Percentiles rank a stretch among this genome's conserved stretches.
Conservation (phyloP, 192 early-diverging fungal species). For the Coemansia sp. region DNA sequence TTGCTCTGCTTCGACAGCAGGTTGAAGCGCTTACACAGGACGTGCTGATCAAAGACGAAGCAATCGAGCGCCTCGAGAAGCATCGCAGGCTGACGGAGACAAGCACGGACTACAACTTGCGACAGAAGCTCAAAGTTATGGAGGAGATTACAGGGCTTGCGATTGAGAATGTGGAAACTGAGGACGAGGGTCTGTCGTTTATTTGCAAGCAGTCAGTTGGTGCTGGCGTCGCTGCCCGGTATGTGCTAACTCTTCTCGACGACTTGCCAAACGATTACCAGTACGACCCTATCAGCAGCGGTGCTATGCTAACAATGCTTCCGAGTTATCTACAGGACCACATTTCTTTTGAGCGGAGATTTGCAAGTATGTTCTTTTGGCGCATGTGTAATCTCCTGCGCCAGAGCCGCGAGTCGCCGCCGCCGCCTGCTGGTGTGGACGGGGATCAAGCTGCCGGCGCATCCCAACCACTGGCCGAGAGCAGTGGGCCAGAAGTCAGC, state of each 20-base stretch:
- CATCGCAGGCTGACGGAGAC: conserved; percentile 45
- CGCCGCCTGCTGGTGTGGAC: background rate
- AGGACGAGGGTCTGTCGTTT: conserved; percentile 51
- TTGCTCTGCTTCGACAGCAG: conserved; percentile 26
- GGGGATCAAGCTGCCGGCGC: background rate
- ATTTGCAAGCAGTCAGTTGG: conserved; percentile 39
- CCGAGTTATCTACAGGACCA: conserved; percentile 44
- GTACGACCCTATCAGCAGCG: conserved; percentile 37
- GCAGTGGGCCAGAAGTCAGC: background rate
- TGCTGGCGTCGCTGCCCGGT: conserved; percentile 15
- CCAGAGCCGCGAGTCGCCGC: background rate
- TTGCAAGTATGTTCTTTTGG: conserved; percentile 52
- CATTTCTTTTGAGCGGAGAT: conserved; percentile 42
- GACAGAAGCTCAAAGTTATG: conserved; percentile 37
- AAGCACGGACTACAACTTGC: conserved; percentile 48
- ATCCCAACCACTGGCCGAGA: background rate
- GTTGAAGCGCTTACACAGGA: conserved; percentile 47
- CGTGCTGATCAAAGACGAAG: conserved; percentile 40
- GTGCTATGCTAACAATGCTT: conserved; percentile 18
- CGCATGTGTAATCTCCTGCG: conserved; percentile 48
- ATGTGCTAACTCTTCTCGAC: conserved; percentile 45
- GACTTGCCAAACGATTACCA: conserved; percentile 47
- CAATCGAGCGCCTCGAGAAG: conserved; percentile 42
- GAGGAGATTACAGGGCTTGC: conserved; percentile 42
- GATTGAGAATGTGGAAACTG: conserved; percentile 42